Base-by-base conservation (phyloP, 768 basidiomycete species). In the Lentinula detonsa region DNA sequence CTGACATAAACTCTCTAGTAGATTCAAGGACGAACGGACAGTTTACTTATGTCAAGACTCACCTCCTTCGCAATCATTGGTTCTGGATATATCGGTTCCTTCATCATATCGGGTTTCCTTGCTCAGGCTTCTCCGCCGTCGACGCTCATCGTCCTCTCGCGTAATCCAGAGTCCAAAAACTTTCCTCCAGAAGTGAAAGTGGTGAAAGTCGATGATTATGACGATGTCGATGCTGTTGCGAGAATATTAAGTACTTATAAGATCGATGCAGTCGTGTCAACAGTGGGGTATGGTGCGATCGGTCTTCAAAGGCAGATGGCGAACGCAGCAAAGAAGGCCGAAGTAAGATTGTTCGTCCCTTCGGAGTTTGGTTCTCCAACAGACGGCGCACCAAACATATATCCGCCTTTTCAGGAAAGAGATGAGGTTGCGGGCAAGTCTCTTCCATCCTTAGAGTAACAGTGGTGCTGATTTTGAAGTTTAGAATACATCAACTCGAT, bases 291-390 rank as follows among this genome's bases (percentile, higher is more conserved):
- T 5, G 63, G 53, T 11, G 72, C 65, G 0, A 63, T 71, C 13
- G 45, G 57, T 2, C 64, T 63, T 5, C 74, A 75, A 55, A 61
- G 54, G 23, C 45, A 65, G 1, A 59, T 77, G 39, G 74, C 70
- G 13, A 70, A 73, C 6, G 76, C 76, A 13, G 72, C 76, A 28
- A 74, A 73, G 59, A 66, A 64, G 40, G 75, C 75, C 0, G 70
- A 67, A 0, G 73, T 77, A 18, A 73, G 73, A 62, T 43, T 78
- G 52, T 76, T 77, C 52, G 74, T 74, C n/a, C 74, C 76, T 11
- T 71, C 70, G 18, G 76, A 77, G 59, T 77, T 66, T 34, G 73
- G 76, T 21, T 67, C 74, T 63, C 69, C 73, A 13, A 76, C 70
- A 0, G 69, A 70, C 23, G 76, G 71, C 3, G 66, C 67, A 5